These are phyloP conservation scores for Beauveria varroae DNA, from an alignment of 2,329 filamentous ascomycete species.

Conservation along the genomic window DNA sequence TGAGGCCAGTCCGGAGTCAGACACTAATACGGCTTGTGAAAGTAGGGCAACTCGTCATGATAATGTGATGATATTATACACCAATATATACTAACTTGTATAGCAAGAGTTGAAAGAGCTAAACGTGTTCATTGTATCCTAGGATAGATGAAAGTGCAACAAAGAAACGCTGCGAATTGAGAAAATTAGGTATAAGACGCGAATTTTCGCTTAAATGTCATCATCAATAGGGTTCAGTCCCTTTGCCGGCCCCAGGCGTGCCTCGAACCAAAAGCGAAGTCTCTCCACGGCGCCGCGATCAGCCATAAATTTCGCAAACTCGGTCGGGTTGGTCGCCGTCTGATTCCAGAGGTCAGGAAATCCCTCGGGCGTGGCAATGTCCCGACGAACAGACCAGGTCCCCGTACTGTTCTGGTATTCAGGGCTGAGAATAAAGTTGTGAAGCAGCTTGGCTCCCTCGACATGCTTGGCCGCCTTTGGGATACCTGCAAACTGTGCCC, in stretches of 20 bases:
- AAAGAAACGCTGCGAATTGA: no score
- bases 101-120: no score
- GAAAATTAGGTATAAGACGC: no score
- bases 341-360: conserved; percentile 23
- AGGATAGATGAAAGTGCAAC: no score
- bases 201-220: conserved; percentile 14
- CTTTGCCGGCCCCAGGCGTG: conserved; percentile 32
- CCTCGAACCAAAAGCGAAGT: conserved; percentile 34
- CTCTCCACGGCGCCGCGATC: conserved; percentile 34
- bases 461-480: conserved; percentile 39
- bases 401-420: conserved; percentile 28
- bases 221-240: conserved; percentile 31
- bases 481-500: conserved; percentile 42
- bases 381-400: conserved; percentile 28
- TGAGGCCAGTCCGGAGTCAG: no score
- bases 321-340: conserved; percentile 26
- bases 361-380: conserved; percentile 23
- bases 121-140: no score
- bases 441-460: conserved; percentile 43
- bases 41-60: no score
- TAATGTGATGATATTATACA: no score
- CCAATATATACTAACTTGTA: no score
- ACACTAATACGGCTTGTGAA: no score
- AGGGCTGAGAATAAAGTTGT: conserved; percentile 36
- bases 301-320: conserved; percentile 34